Evolutionary conservation across 176 grass and related monocot genomes (phyloP).

Genomic region (Calamus simplicifolius): DNA sequence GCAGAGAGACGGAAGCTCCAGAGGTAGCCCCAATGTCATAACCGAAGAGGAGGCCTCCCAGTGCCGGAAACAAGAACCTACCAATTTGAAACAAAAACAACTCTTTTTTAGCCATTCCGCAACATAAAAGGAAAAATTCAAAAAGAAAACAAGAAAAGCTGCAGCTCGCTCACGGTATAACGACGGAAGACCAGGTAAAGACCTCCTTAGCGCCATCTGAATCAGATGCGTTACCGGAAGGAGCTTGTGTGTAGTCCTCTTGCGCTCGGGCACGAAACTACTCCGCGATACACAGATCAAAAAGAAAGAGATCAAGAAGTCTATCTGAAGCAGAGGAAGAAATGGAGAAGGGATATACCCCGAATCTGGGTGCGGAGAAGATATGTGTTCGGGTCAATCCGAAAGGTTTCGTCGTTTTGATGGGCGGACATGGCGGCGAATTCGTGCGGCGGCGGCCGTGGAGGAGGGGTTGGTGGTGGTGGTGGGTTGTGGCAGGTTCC

Average conservation of each 20-base stretch:
- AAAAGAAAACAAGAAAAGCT: background rate
- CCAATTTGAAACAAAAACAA: constrained; percentile 16
- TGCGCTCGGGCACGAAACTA: constrained; percentile 45
- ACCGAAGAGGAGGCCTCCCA: constrained; percentile 89
- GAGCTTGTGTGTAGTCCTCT: constrained; percentile 7
- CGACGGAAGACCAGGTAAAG: constrained; percentile 47
- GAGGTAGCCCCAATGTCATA: constrained; percentile 94
- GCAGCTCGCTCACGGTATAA: constrained; percentile 51
- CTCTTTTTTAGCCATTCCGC: too few relatives aligned
- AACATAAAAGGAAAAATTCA: background rate
- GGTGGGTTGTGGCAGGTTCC: background rate
- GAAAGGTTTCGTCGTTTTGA: background rate
- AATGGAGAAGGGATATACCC: background rate
- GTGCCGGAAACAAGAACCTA: constrained; percentile 90
- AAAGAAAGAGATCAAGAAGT: too few relatives aligned
- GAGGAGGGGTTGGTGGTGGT: background rate
- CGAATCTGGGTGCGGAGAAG: constrained; percentile 1
- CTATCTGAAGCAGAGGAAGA: background rate
- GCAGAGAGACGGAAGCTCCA: constrained; percentile 77
- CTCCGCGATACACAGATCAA: constrained; percentile 6
- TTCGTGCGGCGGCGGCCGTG: too few relatives aligned
- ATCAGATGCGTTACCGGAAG: constrained; percentile 18
- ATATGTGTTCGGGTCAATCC: background rate
- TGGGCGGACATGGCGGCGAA: background rate
- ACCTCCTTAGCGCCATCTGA: background rate